phyloP scores from a whole-genome alignment of 345 rosid genomes.

The Rhodamnia argentea region DNA sequence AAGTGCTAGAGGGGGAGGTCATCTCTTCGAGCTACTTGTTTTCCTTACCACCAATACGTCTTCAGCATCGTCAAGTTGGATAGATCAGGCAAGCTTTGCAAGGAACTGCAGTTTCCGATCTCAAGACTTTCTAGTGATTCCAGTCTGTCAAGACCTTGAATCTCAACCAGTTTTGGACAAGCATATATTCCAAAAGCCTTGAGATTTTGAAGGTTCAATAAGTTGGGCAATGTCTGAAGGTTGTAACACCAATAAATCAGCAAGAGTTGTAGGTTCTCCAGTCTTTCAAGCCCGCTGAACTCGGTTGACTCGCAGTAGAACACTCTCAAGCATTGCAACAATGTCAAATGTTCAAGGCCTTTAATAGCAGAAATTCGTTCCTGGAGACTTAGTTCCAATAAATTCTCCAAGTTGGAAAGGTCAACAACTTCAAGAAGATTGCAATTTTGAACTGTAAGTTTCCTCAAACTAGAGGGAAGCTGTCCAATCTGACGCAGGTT shows the following conservation, averaged over 20 bases:
- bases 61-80: too few species aligned
- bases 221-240: neutral
- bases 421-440: neutral
- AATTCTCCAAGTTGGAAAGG: neutral
- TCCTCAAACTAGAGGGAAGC: neutral
- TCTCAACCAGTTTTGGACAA: neutral
- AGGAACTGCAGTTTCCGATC: accelerated
- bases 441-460: neutral
- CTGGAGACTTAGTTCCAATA: too few species aligned
- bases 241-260: too few species aligned
- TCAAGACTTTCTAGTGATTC: neutral
- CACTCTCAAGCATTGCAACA: too few species aligned
- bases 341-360: too few species aligned
- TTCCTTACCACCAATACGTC: too few species aligned
- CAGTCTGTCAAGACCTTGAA: neutral
- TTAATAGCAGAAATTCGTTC: too few species aligned
- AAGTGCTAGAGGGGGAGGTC: too few species aligned
- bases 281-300: too few species aligned
- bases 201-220: neutral
- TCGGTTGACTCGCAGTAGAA: too few species aligned
- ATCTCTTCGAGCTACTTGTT: too few species aligned
- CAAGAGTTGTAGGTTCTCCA: too few species aligned
- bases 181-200: accelerated
- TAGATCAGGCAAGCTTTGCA: neutral
- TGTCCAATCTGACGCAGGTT: neutral